Evolutionary conservation across 1,139 yeast genomes (phyloP).

Genomic region (Yarrowia galli): DNA sequence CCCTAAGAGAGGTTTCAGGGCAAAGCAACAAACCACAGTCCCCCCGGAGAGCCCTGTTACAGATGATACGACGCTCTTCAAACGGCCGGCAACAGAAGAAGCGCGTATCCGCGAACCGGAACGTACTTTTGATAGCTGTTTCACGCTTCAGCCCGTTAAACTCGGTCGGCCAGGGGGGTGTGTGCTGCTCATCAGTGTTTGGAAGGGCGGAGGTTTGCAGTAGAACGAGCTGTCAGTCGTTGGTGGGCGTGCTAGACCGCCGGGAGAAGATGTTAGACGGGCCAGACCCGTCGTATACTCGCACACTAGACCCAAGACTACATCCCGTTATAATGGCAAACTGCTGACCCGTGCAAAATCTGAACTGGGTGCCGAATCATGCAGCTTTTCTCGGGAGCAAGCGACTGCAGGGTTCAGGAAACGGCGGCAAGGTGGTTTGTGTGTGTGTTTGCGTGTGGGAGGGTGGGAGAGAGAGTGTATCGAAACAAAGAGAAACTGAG

Average conservation of each 20-base stretch:
- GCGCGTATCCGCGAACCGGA: slow-evolving; percentile 15
- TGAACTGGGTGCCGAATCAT: background rate
- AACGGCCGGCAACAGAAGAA: background rate
- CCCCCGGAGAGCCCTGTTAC: too few species aligned
- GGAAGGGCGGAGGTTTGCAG: background rate
- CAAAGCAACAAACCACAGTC: too few species aligned
- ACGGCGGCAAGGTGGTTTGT: slow-evolving; percentile 3
- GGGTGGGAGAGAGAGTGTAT: too few species aligned
- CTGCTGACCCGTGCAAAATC: too few species aligned
- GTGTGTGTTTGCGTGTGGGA: background rate
- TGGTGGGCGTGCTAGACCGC: too few species aligned
- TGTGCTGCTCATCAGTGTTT: slow-evolving; percentile 19
- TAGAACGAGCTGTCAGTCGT: background rate
- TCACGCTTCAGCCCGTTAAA: slow-evolving; percentile 25
- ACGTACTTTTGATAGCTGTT: slow-evolving; percentile 20
- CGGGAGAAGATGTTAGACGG: background rate
- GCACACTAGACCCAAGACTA: too few species aligned
- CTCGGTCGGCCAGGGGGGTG: slow-evolving; percentile 25
- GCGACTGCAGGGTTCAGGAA: slow-evolving; percentile 31
- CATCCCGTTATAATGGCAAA: too few species aligned
- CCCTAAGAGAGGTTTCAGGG: too few species aligned
- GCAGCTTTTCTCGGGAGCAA: slow-evolving; percentile 9
- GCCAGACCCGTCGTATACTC: too few species aligned
- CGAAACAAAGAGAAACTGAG: background rate
- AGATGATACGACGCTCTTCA: background rate